Percentiles rank a stretch among this genome's conserved stretches.
phyloP scores from a whole-genome alignment of 1,284 basidiomycete genomes.

The Ustilago curta region DNA sequence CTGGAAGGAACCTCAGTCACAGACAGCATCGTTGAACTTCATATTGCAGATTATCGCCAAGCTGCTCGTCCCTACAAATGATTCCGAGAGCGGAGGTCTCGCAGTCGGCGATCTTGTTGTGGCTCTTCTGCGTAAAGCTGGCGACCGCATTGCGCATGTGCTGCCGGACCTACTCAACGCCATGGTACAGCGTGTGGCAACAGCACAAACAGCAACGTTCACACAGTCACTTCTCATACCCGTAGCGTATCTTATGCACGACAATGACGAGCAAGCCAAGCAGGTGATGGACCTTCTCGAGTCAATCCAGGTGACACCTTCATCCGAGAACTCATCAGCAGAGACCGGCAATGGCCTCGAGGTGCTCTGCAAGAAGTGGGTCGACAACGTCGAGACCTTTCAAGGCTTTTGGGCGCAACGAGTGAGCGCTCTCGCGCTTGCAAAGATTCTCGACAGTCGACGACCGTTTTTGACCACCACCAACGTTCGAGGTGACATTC shows the following conservation, averaged over 20 bases:
- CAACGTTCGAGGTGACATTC: conserved; percentile 90
- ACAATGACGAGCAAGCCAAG: conserved; percentile 74
- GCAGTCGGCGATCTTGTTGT: conserved; percentile 94
- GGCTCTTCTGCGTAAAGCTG: conserved; percentile 84
- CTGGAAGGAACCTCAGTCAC: conserved; percentile 68
- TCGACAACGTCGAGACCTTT: conserved; percentile 91
- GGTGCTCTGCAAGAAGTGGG: conserved; percentile 88
- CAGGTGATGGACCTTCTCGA: conserved; percentile 70
- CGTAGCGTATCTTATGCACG: conserved; percentile 89
- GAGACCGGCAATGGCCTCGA: conserved; percentile 76
- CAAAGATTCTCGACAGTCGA: conserved; percentile 79
- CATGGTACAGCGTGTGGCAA: conserved; percentile 82
- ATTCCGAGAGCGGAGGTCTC: conserved; percentile 79
- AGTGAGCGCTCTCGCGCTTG: conserved; percentile 79
- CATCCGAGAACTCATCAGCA: background rate
- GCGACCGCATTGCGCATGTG: conserved; percentile 80
- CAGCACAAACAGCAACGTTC: conserved; percentile 88
- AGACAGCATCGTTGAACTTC: conserved; percentile 34
- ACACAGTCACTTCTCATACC: conserved; percentile 84
- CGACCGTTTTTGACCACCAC: conserved; percentile 77
- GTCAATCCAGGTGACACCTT: conserved; percentile 63
- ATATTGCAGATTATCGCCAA: conserved; percentile 59
- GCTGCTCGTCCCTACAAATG: conserved; percentile 53
- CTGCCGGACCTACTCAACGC: conserved; percentile 86
- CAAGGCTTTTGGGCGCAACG: conserved; percentile 83